A percentile compares a stretch with the other conserved stretches of the same genome.
Evolutionary conservation across 2,329 filamentous ascomycete species (phyloP).

Genomic region (Fusarium sp.): DNA sequence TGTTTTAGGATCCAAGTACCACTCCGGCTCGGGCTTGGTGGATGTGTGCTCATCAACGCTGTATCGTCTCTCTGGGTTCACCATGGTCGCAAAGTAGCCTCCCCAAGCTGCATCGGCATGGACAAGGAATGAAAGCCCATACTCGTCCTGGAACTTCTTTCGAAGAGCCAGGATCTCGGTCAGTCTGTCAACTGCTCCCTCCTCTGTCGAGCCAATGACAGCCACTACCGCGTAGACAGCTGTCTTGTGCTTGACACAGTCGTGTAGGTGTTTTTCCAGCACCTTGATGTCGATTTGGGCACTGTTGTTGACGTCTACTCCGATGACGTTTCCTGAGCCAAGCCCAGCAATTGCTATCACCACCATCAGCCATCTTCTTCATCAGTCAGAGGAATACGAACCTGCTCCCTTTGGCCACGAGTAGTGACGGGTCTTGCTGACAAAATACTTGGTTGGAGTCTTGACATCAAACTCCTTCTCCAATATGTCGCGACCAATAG

Average conservation of each 20-base stretch:
- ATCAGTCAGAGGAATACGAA: slow-evolving; percentile 25
- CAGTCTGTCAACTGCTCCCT: slow-evolving; percentile 59
- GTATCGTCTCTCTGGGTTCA: slow-evolving; percentile 48
- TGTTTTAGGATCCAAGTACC: slow-evolving; percentile 50
- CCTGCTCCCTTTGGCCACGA: slow-evolving; percentile 62
- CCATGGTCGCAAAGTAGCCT: slow-evolving; percentile 60
- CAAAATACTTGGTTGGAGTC: slow-evolving; percentile 51
- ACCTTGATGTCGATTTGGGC: slow-evolving; percentile 53
- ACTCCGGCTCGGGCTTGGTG: slow-evolving; percentile 48
- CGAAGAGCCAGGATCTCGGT: slow-evolving; percentile 53
- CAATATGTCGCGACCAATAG: slow-evolving; percentile 52
- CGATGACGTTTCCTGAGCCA: slow-evolving; percentile 56
- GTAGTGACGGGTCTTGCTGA: slow-evolving; percentile 58
- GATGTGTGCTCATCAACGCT: background rate
- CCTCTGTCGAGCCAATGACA: slow-evolving; percentile 60
- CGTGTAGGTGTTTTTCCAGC: slow-evolving; percentile 49
- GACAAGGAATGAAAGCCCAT: slow-evolving; percentile 58
- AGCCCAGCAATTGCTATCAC: slow-evolving; percentile 55
- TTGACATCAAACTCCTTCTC: slow-evolving; percentile 49
- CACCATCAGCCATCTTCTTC: background rate
- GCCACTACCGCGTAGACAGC: slow-evolving; percentile 58
- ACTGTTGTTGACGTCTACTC: slow-evolving; percentile 54
- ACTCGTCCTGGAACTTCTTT: slow-evolving; percentile 52
- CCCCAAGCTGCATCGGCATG: slow-evolving; percentile 63
- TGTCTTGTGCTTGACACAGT: slow-evolving; percentile 45